Evolutionary conservation across 2,329 filamentous ascomycete species (phyloP).

Genomic region (Verticillium isaacii): DNA sequence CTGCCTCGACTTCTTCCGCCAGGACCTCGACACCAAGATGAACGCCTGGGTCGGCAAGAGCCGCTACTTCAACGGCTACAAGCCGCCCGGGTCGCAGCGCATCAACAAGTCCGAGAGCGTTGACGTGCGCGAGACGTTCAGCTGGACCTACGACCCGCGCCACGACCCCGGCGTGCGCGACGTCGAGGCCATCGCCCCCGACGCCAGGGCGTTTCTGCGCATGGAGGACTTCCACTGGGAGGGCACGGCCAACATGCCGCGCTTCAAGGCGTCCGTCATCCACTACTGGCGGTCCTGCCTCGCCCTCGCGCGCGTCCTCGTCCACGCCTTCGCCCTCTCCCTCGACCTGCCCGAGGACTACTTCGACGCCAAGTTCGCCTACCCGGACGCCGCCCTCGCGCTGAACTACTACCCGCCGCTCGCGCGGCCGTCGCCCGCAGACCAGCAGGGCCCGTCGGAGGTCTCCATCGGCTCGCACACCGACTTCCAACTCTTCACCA

Average conservation of each 20-base stretch:
- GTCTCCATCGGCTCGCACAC: slow-evolving; percentile 43
- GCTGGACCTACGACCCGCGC: slow-evolving; percentile 46
- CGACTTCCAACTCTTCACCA: slow-evolving; percentile 47
- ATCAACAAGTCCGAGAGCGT: slow-evolving; percentile 44
- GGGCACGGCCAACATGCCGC: slow-evolving; percentile 38
- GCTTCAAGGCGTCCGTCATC: slow-evolving; percentile 41
- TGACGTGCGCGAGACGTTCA: slow-evolving; percentile 47
- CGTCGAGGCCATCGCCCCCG: slow-evolving; percentile 33
- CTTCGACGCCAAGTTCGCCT: slow-evolving; percentile 48
- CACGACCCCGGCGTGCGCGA: slow-evolving; percentile 42
- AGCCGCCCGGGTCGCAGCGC: slow-evolving; percentile 32
- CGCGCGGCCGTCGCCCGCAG: neutral
- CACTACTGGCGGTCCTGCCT: slow-evolving; percentile 45
- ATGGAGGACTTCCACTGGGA: slow-evolving; percentile 50
- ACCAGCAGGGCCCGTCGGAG: slow-evolving; percentile 22
- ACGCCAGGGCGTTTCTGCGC: slow-evolving; percentile 35
- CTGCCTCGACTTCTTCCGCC: slow-evolving; percentile 42
- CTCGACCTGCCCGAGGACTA: slow-evolving; percentile 48
- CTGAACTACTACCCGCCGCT: slow-evolving; percentile 35
- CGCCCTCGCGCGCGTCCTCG: slow-evolving; percentile 43
- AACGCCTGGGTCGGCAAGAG: slow-evolving; percentile 27
- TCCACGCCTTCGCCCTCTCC: slow-evolving; percentile 48
- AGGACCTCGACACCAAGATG: slow-evolving; percentile 37
- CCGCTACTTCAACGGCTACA: slow-evolving; percentile 44
- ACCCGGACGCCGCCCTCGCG: slow-evolving; percentile 40